Evolutionary conservation across 371 early-diverging fungal species (phyloP), one percentile per base, ranked within the genome.

Genomic region (Funneliformis caledonium): DNA sequence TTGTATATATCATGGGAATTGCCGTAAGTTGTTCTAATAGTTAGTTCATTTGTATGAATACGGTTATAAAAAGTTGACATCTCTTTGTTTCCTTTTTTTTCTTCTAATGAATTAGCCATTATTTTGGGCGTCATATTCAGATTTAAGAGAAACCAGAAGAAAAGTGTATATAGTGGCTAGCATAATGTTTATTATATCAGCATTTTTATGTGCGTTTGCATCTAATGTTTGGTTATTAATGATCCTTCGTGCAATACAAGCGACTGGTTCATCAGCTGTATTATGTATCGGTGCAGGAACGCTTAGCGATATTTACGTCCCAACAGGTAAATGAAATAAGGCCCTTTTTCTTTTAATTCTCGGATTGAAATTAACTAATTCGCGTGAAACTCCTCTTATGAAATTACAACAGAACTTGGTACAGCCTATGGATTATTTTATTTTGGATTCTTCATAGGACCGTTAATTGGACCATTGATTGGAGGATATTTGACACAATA

Each of bases 281-380:
- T 89, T 92, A 75, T 88, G 91, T 14, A 90, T 94, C 4, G 94
- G 94, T 1, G 93, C 93, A 50, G 95, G 94, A 68, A 89, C 89
- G 2, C 91, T 95, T 26, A 85, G 89, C 16, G 90, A 89, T 73
- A 84, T 89, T 64, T 91, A 47, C 42, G 8, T 42, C 4, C 42
- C 48, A 2, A 11, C 22, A 47, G 78, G 78, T 78, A 65, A 6
- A n/a, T 37, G 37, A 37, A 37, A 37, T 14, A 65, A 26, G n/a
- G 1, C 11, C 22, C 11, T 65, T 33, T n/a, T 8, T n/a, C 4
- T 67, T 67, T 67, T 26, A 26, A 26, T 26, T 37, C n/a, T 67
- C 31, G 12, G 31, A 65, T 5, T 31, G 31, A 11, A n/a, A n/a
- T 67, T 67, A n/a, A 19, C n/a, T 59, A 59, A 59, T 59, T 59